Evolutionary conservation across 2,329 filamentous ascomycete genomes (phyloP).

Genomic region (Ceratocystis variospora): DNA sequence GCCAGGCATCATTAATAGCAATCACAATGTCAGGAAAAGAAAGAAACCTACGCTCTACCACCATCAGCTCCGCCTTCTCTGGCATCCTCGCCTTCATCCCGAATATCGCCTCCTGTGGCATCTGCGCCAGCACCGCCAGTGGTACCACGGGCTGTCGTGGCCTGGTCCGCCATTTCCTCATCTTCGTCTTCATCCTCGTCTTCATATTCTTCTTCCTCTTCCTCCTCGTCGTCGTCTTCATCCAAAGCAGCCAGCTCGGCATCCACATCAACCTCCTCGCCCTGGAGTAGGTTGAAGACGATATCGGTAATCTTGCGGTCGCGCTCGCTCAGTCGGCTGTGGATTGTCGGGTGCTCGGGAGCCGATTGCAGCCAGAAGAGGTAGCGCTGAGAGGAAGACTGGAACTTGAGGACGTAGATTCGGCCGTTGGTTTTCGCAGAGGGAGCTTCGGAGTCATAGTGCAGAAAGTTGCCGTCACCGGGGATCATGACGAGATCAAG

Average conservation of each 20-base stretch:
- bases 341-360: constrained; percentile 54
- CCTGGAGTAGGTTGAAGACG: constrained; percentile 71
- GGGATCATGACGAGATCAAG: constrained; percentile 92
- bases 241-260: constrained; percentile 51
- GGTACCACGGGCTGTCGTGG: constrained; percentile 42
- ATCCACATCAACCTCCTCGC: constrained; percentile 72
- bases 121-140: constrained; percentile 72
- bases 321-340: constrained; percentile 67
- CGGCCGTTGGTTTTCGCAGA: constrained; percentile 66
- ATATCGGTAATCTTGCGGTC: constrained; percentile 81
- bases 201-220: constrained; percentile 53
- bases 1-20: neutral
- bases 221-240: constrained; percentile 43
- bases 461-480: constrained; percentile 70
- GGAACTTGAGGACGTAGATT: constrained; percentile 87
- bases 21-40: constrained; percentile 1
- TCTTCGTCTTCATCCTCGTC: constrained; percentile 29
- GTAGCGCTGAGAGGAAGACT: constrained; percentile 77
- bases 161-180: constrained; percentile 39
- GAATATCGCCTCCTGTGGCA: constrained; percentile 80
- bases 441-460: constrained; percentile 50
- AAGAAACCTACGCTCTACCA: constrained; percentile 89
- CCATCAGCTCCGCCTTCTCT: constrained; percentile 92
- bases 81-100: constrained; percentile 76
- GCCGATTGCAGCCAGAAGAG: constrained; percentile 93